Evolutionary conservation across 768 basidiomycete species (phyloP).

Genomic region (Hypholoma fasciculare): DNA sequence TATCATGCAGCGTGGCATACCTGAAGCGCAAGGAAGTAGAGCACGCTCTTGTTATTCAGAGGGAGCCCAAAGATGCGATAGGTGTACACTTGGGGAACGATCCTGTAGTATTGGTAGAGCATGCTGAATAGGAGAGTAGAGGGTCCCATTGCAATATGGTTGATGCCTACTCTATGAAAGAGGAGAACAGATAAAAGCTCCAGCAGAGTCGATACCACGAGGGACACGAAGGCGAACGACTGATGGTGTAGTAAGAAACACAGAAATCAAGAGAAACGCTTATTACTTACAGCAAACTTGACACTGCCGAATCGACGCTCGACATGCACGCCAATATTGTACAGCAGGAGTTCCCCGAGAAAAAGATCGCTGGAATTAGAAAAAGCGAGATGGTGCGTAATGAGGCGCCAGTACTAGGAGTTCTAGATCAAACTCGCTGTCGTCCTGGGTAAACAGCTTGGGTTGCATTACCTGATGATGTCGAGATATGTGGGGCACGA

Average conservation of each 20-base stretch:
- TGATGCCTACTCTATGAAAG: slow-evolving; percentile 67
- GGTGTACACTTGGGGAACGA: slow-evolving; percentile 75
- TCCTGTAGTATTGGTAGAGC: slow-evolving; percentile 79
- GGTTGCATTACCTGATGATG: slow-evolving; percentile 72
- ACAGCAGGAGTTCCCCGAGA: slow-evolving; percentile 71
- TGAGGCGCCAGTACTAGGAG: slow-evolving; percentile 82
- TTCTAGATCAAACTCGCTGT: slow-evolving; percentile 31
- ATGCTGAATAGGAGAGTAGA: slow-evolving; percentile 76
- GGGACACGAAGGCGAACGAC: slow-evolving; percentile 78
- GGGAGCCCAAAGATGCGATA: slow-evolving; percentile 75
- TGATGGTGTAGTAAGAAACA: slow-evolving; percentile 25
- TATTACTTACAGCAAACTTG: slow-evolving; percentile 75
- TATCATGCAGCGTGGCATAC: slow-evolving; percentile 37
- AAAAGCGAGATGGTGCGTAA: slow-evolving; percentile 73
- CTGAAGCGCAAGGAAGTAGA: slow-evolving; percentile 72
- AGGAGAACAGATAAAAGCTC: slow-evolving; percentile 68
- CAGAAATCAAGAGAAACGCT: slow-evolving; percentile 4
- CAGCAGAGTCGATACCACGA: slow-evolving; percentile 62
- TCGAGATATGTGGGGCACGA: slow-evolving; percentile 87
- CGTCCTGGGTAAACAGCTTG: slow-evolving; percentile 9
- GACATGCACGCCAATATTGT: slow-evolving; percentile 65
- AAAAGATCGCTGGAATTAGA: slow-evolving; percentile 86
- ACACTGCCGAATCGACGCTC: slow-evolving; percentile 86
- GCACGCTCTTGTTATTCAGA: slow-evolving; percentile 75
- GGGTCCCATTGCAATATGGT: slow-evolving; percentile 76